Evolutionary conservation across 1,284 basidiomycete species (phyloP).

Genomic region (Leccinum pachyderme): DNA sequence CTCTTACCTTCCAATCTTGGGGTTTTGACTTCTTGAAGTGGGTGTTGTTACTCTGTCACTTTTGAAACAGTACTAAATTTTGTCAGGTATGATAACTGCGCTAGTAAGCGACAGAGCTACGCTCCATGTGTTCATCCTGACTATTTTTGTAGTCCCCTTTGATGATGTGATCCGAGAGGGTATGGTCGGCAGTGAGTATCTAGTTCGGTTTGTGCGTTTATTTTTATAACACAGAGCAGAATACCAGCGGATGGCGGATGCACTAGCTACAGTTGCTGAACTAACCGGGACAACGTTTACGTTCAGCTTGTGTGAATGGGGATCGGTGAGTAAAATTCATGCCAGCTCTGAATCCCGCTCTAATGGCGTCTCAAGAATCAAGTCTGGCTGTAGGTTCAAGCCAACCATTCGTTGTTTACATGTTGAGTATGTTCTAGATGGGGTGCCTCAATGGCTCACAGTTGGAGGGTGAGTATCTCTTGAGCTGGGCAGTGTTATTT

Average conservation of each 20-base stretch:
- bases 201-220: background rate
- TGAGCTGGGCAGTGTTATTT: background rate
- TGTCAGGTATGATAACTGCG: conserved; percentile 56
- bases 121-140: conserved; percentile 5
- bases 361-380: conserved; percentile 43
- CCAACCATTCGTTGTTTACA: conserved; percentile 5
- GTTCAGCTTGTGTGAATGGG: conserved; percentile 59
- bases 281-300: conserved; percentile 45
- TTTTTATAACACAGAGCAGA: conserved; percentile 29
- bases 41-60: conserved; percentile 17
- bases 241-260: conserved; percentile 53
- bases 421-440: conserved; percentile 8
- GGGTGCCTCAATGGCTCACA: conserved; percentile 42
- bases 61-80: background rate
- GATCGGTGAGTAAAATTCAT: conserved; percentile 40
- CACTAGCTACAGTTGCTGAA: conserved; percentile 44
- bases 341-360: background rate
- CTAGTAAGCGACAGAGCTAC: conserved; percentile 22
- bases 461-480: conserved; percentile 43
- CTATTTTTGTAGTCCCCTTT: conserved; percentile 40
- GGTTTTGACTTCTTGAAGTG: conserved; percentile 60
- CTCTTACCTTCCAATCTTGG: conserved; percentile 43
- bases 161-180: conserved; percentile 51
- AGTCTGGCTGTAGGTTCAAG: conserved; percentile 55
- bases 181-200: conserved; percentile 52